A percentile compares a stretch with the other conserved stretches of the same genome.
Evolutionary conservation across 2,329 filamentous ascomycete genomes (phyloP).

Genomic region (Cladorrhinum sp.): DNA sequence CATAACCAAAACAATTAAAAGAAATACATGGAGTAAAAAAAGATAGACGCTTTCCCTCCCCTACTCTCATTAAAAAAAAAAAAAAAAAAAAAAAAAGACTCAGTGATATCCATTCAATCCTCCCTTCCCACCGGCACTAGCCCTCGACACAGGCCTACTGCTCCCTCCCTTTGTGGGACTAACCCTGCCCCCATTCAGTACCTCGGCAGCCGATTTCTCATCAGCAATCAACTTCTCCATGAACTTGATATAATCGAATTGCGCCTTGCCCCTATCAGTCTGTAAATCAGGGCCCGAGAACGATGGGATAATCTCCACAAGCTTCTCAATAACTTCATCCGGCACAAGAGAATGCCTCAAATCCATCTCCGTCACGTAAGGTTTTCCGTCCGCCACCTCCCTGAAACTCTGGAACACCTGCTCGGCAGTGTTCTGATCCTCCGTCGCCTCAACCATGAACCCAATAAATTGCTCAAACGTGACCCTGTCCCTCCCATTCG

Average conservation of each 20-base stretch:
- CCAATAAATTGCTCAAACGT: constrained; percentile 98
- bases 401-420: constrained; percentile 98
- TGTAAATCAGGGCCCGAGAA: constrained; percentile 84
- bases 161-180: neutral
- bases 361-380: constrained; percentile 97
- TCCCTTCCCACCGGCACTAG: neutral
- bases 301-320: constrained; percentile 79
- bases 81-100: neutral
- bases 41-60: neutral
- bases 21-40: neutral
- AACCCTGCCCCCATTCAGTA: neutral
- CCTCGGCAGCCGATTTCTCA: constrained; percentile 27
- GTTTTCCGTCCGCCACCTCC: constrained; percentile 97
- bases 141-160: neutral
- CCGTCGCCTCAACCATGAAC: constrained; percentile 98
- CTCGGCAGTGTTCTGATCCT: constrained; percentile 97
- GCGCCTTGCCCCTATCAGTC: constrained; percentile 76
- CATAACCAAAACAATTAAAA: neutral
- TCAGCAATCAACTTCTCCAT: constrained; percentile 80
- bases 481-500: constrained; percentile 72
- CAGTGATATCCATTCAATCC: neutral
- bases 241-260: constrained; percentile 95
- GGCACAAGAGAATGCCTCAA: constrained; percentile 91
- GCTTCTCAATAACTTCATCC: constrained; percentile 92
- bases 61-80: neutral